Evolutionary conservation across 2,329 filamentous ascomycete species (phyloP).

Genomic region (Alternaria solani): DNA sequence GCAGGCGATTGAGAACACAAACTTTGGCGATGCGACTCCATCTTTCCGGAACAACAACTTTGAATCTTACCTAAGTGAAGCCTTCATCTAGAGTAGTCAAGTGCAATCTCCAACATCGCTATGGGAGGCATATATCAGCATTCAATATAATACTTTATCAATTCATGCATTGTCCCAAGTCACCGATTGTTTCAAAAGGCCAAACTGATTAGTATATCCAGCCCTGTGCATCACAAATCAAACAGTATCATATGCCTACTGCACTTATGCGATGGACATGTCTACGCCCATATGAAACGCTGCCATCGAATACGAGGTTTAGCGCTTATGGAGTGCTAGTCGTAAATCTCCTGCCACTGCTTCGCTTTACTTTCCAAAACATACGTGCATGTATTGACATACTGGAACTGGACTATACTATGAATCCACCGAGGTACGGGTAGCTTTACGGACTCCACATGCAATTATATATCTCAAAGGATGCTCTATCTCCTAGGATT

Average conservation of each 20-base stretch:
- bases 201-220: not conserved
- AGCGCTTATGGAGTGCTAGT: not conserved
- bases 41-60: constrained; percentile 60
- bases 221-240: not conserved
- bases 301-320: not conserved
- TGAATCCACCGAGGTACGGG: not conserved
- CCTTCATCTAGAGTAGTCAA: constrained; percentile 20
- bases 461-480: not conserved
- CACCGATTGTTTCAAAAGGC: not conserved
- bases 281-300: not conserved
- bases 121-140: not conserved
- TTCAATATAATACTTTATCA: not conserved
- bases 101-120: too few species aligned
- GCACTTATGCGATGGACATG: not conserved
- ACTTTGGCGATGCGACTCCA: constrained; percentile 58
- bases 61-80: constrained; percentile 53
- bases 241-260: not conserved
- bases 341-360: not conserved
- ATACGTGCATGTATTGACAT: not conserved
- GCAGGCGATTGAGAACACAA: constrained; percentile 55
- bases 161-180: not conserved
- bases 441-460: not conserved
- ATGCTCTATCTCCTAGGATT: not conserved
- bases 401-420: not conserved
- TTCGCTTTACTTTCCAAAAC: not conserved